Base-by-base conservation (phyloP, 352 stramenopile species). In the Globisporangium solare region DNA sequence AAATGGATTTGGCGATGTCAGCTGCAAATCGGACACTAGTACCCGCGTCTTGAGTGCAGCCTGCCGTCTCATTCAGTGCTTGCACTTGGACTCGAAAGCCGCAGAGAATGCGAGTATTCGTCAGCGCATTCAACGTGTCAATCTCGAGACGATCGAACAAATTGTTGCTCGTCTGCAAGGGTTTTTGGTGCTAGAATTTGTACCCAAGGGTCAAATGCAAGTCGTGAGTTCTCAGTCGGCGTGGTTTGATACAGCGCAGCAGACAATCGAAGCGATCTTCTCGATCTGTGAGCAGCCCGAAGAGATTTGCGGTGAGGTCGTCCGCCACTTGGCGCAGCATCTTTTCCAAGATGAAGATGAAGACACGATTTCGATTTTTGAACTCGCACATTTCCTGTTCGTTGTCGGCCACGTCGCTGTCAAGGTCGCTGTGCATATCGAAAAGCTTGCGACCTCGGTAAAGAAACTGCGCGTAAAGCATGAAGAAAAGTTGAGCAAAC, bases 331-430 rank as follows among this genome's bases (percentile, higher is more conserved):
- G 22, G 80, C 75, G 2, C 62, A 77, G 37, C 69, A 72, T 12
- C 58, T 92, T 14, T 93, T 92, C 50, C 67, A 84, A 41, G 77
- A 76, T 31, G 73, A 82, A 24, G 37, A 40, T 3, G 73, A 73
- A 50, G 82, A 87, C 12, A 84, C 94, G 58, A 65, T 82, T n/a
- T 78, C 72, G 7, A 65, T 70, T 6, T 71, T 82, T 24, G 80
- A 85, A 69, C 72, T 99, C 20, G 85, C 92, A 6, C 81, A 97
- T 54, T 98, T 99, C 59, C 88, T 98, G 46, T 98, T 98, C 66
- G 83, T 98, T 10, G 66, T 98, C 35, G 96, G 96, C 11, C 93
- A 98, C 55, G 89, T 97, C 47, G 87, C 94, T n/a, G 82, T 99
- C 22, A 94, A 96, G 62, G 79, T 98, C 17, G 80, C 97, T 1